A percentile compares a stretch with the other conserved stretches of the same genome.
Evolutionary conservation across 2,329 filamentous ascomycete species (phyloP).

Genomic region (Coniella vitis): DNA sequence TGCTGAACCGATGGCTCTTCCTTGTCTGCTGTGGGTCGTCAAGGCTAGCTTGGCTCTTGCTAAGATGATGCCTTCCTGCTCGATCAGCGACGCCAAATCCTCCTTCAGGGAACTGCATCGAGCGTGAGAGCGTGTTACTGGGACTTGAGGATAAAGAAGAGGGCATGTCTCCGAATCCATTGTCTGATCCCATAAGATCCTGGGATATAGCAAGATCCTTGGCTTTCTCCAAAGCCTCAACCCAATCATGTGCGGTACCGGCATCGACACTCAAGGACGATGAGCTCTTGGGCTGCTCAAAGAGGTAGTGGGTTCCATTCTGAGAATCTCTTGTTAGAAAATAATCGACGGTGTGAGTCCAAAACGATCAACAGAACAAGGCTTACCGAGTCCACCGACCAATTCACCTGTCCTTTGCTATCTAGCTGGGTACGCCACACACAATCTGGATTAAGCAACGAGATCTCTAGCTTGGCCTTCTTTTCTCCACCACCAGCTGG

Average conservation of each 20-base stretch:
- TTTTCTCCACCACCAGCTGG: constrained; percentile 93
- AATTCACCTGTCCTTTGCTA: constrained; percentile 79
- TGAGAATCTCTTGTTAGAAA: constrained; percentile 28
- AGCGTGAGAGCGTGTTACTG: constrained; percentile 61
- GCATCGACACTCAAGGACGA: constrained; percentile 47
- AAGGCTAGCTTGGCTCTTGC: constrained; percentile 50
- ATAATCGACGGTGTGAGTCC: no score
- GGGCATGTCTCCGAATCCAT: constrained; percentile 60
- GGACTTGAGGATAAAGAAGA: constrained; percentile 66
- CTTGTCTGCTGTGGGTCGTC: constrained; percentile 46
- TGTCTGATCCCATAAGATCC: constrained; percentile 58
- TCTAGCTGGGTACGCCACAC: constrained; percentile 76
- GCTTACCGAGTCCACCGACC: constrained; percentile 91
- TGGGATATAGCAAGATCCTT: constrained; percentile 77
- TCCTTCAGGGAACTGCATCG: constrained; percentile 44
- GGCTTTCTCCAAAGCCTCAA: constrained; percentile 80
- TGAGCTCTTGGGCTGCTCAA: constrained; percentile 82
- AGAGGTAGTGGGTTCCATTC: constrained; percentile 85
- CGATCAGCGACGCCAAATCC: constrained; percentile 42
- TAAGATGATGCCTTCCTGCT: constrained; percentile 49
- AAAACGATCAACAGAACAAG: constrained; percentile 6
- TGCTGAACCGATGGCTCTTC: constrained; percentile 67
- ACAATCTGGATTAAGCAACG: constrained; percentile 69
- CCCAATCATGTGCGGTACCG: constrained; percentile 78
- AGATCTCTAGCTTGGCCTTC: constrained; percentile 86